Evolutionary conservation across 805 yeast species (phyloP), one percentile per base, ranked within the genome.

Genomic region (Ogataea philodendri): DNA sequence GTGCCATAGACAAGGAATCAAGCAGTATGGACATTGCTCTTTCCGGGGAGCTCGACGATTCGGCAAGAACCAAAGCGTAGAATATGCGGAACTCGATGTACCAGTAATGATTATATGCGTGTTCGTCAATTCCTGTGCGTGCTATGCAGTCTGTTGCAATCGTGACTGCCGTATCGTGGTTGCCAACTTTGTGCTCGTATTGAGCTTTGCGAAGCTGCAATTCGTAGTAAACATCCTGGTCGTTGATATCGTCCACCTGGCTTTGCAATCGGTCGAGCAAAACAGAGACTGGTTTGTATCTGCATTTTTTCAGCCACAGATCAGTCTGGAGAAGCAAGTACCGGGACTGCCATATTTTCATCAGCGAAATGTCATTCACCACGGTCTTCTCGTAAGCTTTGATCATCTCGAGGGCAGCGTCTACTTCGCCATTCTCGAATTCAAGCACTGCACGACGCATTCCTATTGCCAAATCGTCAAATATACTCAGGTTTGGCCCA

Each of bases 21-120:
- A 74, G 51, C 0, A 78, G 48, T 13, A 70, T 50, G 1, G 81
- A 69, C 7, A 81, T 44, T 0, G 74, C 76, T 38, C 81, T 64
- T 7, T 70, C 55, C 9, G 77, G 72, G 4, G 66, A 57, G 4
- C 32, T 16, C 0, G 73, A 69, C 10, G 70, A 54, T 5, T 57
- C 46, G 15, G 69, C 46, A 39, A 76, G 57, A 1, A 76, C 62
- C 9, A 60, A 49, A 26, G 76, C 67, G 46, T 73, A 71, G 32
- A 77, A 48, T 8, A 77, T 46, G 30, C 67, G 73, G 37, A 72
- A 66, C 48, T 65, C 65, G 15, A 76, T 56, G 22, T 63, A 62
- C 65, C 74, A 69, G 31, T 60, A 63, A 20, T 65, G 59, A 44
- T 73, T 71, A 20, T 52, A 49, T 6, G 46, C 41, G 3, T 58